Conservation (phyloP, 805 yeast species). For the Kodamaea kakaduensis region DNA sequence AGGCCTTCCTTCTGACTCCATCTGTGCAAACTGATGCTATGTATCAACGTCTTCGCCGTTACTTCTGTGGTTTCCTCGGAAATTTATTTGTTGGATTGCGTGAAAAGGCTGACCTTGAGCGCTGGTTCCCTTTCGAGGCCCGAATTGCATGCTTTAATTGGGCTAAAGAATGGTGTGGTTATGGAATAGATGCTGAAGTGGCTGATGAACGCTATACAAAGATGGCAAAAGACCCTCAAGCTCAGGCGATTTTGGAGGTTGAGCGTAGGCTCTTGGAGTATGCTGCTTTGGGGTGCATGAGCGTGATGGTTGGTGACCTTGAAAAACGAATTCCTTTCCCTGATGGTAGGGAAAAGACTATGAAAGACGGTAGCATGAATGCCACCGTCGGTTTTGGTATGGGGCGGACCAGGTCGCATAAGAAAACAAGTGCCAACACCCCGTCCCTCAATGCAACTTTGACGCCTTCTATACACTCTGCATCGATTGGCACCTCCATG, state of each 20-base stretch:
- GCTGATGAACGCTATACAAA: slow-evolving; percentile 63
- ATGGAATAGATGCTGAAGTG: slow-evolving; percentile 58
- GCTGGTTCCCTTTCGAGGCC: slow-evolving; percentile 82
- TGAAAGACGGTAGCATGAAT: too few relatives aligned
- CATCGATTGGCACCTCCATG: too few relatives aligned
- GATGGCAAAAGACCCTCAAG: slow-evolving; percentile 38
- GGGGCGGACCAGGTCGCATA: too few relatives aligned
- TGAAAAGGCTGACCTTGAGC: slow-evolving; percentile 33
- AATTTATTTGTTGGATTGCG: slow-evolving; percentile 59
- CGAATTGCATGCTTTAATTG: slow-evolving; percentile 77
- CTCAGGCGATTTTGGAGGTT: slow-evolving; percentile 75
- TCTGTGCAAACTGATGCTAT: slow-evolving; percentile 61
- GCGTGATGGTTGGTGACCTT: slow-evolving; percentile 33
- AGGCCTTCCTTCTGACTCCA: slow-evolving; percentile 53
- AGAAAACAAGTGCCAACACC: too few relatives aligned
- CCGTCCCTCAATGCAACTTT: too few relatives aligned
- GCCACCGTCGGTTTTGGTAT: too few relatives aligned
- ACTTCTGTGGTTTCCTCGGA: slow-evolving; percentile 79
- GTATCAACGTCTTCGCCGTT: slow-evolving; percentile 73
- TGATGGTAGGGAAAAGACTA: too few relatives aligned
- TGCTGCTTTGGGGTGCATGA: slow-evolving; percentile 80
- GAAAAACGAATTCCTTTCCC: slow-evolving; percentile 1
- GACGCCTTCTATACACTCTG: too few relatives aligned
- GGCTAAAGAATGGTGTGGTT: slow-evolving; percentile 93
- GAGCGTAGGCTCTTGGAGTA: slow-evolving; percentile 67